Conservation (phyloP, 2,329 filamentous ascomycete species). For the Penicillium decumbens region DNA sequence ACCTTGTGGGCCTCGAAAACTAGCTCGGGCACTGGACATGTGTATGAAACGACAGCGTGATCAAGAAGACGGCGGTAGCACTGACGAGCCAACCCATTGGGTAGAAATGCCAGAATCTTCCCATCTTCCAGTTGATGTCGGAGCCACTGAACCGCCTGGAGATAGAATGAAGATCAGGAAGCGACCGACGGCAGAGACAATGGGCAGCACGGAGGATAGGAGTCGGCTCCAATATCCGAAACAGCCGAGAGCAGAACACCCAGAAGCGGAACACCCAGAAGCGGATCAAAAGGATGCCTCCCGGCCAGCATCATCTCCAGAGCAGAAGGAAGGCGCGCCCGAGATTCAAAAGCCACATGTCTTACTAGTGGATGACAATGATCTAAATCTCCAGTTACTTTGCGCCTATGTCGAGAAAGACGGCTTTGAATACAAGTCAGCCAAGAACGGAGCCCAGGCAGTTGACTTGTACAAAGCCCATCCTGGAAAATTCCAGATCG, state of each 20-base stretch:
- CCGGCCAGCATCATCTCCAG: not conserved
- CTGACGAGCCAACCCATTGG: constrained; percentile 16
- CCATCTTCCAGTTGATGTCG: constrained; percentile 19
- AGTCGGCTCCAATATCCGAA: not conserved
- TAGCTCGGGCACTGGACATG: constrained; percentile 28
- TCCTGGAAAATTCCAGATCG: no score
- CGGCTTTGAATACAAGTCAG: constrained; percentile 28
- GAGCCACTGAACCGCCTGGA: constrained; percentile 11
- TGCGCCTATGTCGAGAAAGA: constrained; percentile 31
- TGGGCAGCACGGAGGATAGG: constrained; percentile 2
- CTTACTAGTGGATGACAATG: constrained; percentile 39
- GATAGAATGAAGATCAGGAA: constrained; percentile 23
- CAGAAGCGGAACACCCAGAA: not conserved
- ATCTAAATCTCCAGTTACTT: constrained; percentile 34
- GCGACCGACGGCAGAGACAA: constrained; percentile 23
- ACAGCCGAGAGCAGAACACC: not conserved
- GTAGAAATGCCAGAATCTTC: constrained; percentile 21
- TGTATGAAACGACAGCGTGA: constrained; percentile 20
- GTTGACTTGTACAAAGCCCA: constrained; percentile 18
- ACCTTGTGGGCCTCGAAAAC: constrained; percentile 33
- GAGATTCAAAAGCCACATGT: constrained; percentile 7
- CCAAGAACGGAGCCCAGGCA: constrained; percentile 34
- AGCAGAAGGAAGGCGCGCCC: not conserved
- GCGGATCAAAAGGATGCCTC: not conserved
- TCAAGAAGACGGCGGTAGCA: not conserved